A percentile compares a stretch with the other conserved stretches of the same genome.
phyloP scores from a whole-genome alignment of 805 yeast species.

The Tetrapisispora namnaoensis region DNA sequence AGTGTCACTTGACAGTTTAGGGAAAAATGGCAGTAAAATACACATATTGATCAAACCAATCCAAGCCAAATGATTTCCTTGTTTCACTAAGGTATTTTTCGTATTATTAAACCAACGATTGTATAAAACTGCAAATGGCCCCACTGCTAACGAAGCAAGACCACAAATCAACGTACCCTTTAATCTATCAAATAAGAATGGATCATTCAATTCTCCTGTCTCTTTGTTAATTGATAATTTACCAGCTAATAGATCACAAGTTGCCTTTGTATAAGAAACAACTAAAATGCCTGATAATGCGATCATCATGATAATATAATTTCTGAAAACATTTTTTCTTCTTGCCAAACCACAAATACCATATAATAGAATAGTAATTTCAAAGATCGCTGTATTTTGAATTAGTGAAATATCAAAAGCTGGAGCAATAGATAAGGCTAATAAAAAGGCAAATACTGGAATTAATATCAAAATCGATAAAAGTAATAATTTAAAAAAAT shows the following conservation, averaged over 20 bases:
- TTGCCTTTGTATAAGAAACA: constrained; percentile 27
- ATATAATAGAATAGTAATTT: constrained; percentile 25
- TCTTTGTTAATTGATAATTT: constrained; percentile 24
- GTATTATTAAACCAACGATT: constrained; percentile 19
- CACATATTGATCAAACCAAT: constrained; percentile 17
- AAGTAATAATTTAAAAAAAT: constrained; percentile 11
- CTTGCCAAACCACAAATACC: constrained; percentile 24
- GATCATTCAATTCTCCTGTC: constrained; percentile 29
- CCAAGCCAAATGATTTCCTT: constrained; percentile 12
- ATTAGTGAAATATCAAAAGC: constrained; percentile 27
- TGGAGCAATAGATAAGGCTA: constrained; percentile 23
- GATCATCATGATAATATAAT: constrained; percentile 22
- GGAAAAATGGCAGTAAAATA: constrained; percentile 17
- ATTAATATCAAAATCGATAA: constrained; percentile 15
- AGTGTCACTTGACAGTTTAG: constrained; percentile 8
- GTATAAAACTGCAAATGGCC: constrained; percentile 27
- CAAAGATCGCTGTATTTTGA: constrained; percentile 26
- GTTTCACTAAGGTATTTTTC: constrained; percentile 8
- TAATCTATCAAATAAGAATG: constrained; percentile 28
- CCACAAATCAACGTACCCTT: constrained; percentile 28
- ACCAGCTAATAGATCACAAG: constrained; percentile 27
- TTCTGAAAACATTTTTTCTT: constrained; percentile 19
- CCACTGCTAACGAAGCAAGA: constrained; percentile 23
- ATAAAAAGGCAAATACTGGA: constrained; percentile 15
- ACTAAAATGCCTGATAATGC: constrained; percentile 23